A percentile compares a stretch with the other conserved stretches of the same genome.
Evolutionary conservation across 805 yeast genomes (phyloP).

Genomic region (Sugiyamaella americana): DNA sequence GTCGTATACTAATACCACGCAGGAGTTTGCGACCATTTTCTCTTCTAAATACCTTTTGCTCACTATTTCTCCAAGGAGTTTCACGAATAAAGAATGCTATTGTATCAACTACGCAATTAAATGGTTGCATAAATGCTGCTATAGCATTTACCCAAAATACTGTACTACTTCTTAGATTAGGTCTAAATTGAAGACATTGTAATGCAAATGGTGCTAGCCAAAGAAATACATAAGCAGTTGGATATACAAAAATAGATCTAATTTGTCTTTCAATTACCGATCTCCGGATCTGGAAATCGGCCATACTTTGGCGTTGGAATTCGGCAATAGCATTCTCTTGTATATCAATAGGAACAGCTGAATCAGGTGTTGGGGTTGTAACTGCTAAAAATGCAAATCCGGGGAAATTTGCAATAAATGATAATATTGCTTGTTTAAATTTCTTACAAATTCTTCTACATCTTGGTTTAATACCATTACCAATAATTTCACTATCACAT

Average conservation of each 20-base stretch:
- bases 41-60: constrained; percentile 16
- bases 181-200: constrained; percentile 51
- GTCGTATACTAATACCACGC: neutral
- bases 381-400: constrained; percentile 18
- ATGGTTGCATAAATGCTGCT: constrained; percentile 74
- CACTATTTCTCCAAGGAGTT: constrained; percentile 16
- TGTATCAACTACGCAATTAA: constrained; percentile 73
- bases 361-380: neutral
- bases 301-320: constrained; percentile 56
- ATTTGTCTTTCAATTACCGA: constrained; percentile 67
- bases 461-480: neutral
- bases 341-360: neutral
- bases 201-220: constrained; percentile 79
- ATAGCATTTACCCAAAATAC: constrained; percentile 58
- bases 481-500: constrained; percentile 6
- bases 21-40: neutral
- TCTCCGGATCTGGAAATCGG: constrained; percentile 56
- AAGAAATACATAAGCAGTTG: constrained; percentile 68
- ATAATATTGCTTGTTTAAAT: neutral
- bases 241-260: constrained; percentile 75
- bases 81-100: constrained; percentile 72
- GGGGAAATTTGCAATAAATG: constrained; percentile 16
- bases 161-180: constrained; percentile 44
- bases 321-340: constrained; percentile 12
- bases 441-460: constrained; percentile 4